Conservation (phyloP, 352 stramenopile genomes). For the Pythium brachiatum region DNA sequence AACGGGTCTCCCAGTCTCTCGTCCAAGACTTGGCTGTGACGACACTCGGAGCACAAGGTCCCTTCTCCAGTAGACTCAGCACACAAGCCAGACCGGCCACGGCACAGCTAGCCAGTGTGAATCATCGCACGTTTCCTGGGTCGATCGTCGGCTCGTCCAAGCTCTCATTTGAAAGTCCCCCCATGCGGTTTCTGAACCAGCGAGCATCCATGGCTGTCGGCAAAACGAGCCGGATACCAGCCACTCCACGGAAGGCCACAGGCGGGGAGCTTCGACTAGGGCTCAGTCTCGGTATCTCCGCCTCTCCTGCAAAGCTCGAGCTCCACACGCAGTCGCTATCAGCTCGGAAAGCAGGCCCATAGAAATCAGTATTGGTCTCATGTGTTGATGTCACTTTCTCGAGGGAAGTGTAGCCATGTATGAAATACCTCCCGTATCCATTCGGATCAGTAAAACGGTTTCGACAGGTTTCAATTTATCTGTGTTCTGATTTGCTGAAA, state of each 20-base stretch:
- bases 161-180: not conserved
- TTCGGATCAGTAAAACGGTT: not conserved
- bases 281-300: slow-evolving; percentile 2
- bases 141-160: slow-evolving; percentile 2
- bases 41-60: slow-evolving; percentile 7
- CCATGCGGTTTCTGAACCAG: not conserved
- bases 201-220: not conserved
- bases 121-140: not conserved
- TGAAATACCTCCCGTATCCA: not conserved
- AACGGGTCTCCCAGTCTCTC: slow-evolving; percentile 4
- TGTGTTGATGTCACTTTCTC: slow-evolving; percentile 2
- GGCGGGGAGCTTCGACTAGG: not conserved
- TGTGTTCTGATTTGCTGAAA: slow-evolving; percentile 20
- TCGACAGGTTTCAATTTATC: not conserved
- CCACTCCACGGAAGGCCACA: not conserved
- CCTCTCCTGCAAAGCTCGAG: slow-evolving; percentile 1
- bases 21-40: slow-evolving; percentile 11
- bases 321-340: not conserved
- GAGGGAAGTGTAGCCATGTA: slow-evolving; percentile 8
- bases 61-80: not conserved
- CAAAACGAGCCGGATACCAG: not conserved
- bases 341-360: not conserved
- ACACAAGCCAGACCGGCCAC: not conserved
- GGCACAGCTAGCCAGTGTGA: not conserved
- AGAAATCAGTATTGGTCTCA: not conserved